Conservation (phyloP, 495 filamentous ascomycete genomes). For the Penicillium verhagenii region DNA sequence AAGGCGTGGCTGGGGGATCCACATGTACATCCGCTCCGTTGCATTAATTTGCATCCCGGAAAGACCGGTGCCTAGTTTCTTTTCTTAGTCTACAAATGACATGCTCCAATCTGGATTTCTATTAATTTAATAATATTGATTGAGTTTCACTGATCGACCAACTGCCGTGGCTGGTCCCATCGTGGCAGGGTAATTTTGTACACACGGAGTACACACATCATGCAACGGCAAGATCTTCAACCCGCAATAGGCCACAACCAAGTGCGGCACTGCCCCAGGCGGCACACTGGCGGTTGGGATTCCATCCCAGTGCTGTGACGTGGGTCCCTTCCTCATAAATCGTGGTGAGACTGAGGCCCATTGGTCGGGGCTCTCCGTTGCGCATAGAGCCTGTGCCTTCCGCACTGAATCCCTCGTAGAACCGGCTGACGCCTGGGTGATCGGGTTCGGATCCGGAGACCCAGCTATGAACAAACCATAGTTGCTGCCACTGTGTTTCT, state of each 20-base stretch:
- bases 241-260: slow-evolving; percentile 61
- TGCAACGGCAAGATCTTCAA: slow-evolving; percentile 68
- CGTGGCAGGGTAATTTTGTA: slow-evolving; percentile 19
- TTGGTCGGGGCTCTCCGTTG: slow-evolving; percentile 32
- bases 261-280: slow-evolving; percentile 65
- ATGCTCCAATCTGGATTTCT: background rate
- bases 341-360: slow-evolving; percentile 43
- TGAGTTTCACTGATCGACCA: slow-evolving; percentile 10
- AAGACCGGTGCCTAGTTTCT: slow-evolving; percentile 26
- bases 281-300: slow-evolving; percentile 59
- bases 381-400: slow-evolving; percentile 40
- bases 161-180: slow-evolving; percentile 9
- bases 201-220: too few species aligned
- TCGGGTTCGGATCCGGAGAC: slow-evolving; percentile 29
- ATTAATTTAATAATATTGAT: slow-evolving; percentile 10
- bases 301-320: slow-evolving; percentile 61
- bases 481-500: slow-evolving; percentile 54
- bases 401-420: slow-evolving; percentile 58
- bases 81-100: slow-evolving; percentile 18
- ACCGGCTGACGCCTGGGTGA: slow-evolving; percentile 48
- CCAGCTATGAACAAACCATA: slow-evolving; percentile 66
- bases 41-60: too few species aligned
- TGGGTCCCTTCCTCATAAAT: slow-evolving; percentile 59
- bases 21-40: slow-evolving; percentile 1
- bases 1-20: slow-evolving; percentile 27